phyloP scores from a whole-genome alignment of 352 stramenopile species.

The Phytopythium aichiense region DNA sequence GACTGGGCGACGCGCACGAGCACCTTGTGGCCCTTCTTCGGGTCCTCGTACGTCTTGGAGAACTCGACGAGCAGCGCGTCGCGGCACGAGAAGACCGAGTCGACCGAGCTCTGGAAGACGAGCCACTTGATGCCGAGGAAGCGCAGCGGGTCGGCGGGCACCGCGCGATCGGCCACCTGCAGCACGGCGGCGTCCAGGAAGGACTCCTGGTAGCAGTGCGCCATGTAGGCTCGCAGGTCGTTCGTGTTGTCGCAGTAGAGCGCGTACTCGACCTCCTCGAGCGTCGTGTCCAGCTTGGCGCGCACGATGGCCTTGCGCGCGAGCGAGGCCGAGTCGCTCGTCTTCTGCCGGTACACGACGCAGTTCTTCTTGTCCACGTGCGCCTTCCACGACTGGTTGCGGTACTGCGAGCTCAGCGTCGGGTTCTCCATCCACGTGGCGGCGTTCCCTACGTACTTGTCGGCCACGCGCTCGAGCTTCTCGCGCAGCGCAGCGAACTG shows the following conservation, averaged over 20 bases:
- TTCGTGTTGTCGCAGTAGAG: conserved; percentile 57
- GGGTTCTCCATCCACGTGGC: conserved; percentile 74
- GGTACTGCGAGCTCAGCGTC: conserved; percentile 42
- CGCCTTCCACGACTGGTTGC: conserved; percentile 61
- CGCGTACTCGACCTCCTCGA: conserved; percentile 72
- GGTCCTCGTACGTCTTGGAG: conserved; percentile 51
- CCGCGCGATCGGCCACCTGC: conserved; percentile 44
- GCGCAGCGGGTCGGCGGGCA: conserved; percentile 51
- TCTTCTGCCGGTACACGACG: conserved; percentile 59
- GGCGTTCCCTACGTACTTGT: conserved; percentile 33
- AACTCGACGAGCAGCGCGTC: conserved; percentile 60
- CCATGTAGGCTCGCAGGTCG: conserved; percentile 52
- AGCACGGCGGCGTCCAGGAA: conserved; percentile 76
- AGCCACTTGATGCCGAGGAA: conserved; percentile 78
- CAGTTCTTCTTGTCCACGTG: conserved; percentile 71
- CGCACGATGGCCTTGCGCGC: conserved; percentile 49
- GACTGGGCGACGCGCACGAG: conserved; percentile 59
- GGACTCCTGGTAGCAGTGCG: conserved; percentile 63
- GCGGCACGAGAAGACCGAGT: conserved; percentile 61
- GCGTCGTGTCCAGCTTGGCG: conserved; percentile 58
- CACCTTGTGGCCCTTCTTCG: conserved; percentile 51
- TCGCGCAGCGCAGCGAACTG: conserved; percentile 27
- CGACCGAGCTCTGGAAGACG: conserved; percentile 64
- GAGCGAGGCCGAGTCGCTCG: conserved; percentile 37
- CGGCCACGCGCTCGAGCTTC: conserved; percentile 29